Percentiles rank a stretch among this genome's conserved stretches.
Evolutionary conservation across 306 rosid genomes (phyloP).

Genomic region (Astragalus glycyphyllos): DNA sequence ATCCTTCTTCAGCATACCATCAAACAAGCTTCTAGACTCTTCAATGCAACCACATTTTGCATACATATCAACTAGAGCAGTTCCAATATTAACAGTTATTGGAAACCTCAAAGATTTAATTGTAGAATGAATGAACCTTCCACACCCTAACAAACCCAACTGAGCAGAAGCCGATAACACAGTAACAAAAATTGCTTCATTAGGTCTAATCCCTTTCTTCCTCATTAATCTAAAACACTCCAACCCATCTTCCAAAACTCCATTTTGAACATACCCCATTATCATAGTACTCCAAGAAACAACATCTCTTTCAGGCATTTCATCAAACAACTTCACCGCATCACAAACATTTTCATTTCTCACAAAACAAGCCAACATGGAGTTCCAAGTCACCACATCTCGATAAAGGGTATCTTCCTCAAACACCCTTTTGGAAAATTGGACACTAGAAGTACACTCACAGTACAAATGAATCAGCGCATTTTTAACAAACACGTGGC

Average conservation of each 20-base stretch:
- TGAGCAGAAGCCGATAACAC: constrained; percentile 68
- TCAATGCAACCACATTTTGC: constrained; percentile 87
- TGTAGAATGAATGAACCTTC: constrained; percentile 62
- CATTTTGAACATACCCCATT: constrained; percentile 77
- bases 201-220: constrained; percentile 53
- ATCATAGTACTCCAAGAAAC: constrained; percentile 82
- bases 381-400: constrained; percentile 83
- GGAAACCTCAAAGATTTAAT: constrained; percentile 55
- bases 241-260: constrained; percentile 60
- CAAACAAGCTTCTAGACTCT: constrained; percentile 57
- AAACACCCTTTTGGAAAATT: constrained; percentile 57
- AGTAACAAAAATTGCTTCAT: constrained; percentile 70
- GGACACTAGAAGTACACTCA: constrained; percentile 47
- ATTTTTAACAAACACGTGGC: constrained; percentile 64
- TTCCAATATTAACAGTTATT: constrained; percentile 57
- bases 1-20: constrained; percentile 56
- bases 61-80: constrained; percentile 82
- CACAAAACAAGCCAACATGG: constrained; percentile 56
- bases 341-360: constrained; percentile 55
- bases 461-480: constrained; percentile 68
- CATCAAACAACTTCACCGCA: constrained; percentile 71
- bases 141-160: constrained; percentile 68
- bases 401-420: constrained; percentile 51
- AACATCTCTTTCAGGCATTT: constrained; percentile 72
- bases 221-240: constrained; percentile 64